phyloP scores from a whole-genome alignment of 371 early-diverging fungal species.

The Syncephalastrum racemosum region DNA sequence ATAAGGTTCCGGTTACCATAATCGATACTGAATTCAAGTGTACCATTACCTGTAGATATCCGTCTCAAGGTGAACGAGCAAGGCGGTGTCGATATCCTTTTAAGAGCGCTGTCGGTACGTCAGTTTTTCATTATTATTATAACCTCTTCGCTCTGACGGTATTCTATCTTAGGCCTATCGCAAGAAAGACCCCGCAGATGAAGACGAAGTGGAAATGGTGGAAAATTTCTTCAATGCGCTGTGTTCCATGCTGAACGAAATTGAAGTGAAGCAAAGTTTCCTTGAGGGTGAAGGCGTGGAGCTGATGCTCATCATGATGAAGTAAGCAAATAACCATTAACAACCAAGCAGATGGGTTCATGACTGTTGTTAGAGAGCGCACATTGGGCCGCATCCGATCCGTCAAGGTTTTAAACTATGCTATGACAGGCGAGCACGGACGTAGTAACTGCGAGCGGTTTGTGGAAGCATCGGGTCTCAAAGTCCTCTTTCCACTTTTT shows the following conservation, averaged over 20 bases:
- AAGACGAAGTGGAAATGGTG: slow-evolving; percentile 86
- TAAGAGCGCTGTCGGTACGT: slow-evolving; percentile 62
- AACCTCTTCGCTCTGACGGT: background rate
- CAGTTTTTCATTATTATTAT: background rate
- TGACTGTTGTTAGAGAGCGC: slow-evolving; percentile 57
- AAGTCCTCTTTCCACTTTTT: slow-evolving; percentile 77
- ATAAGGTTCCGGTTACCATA: background rate
- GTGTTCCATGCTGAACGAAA: slow-evolving; percentile 62
- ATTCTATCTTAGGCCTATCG: slow-evolving; percentile 48
- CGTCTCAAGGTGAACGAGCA: slow-evolving; percentile 61
- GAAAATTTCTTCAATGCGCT: slow-evolving; percentile 87
- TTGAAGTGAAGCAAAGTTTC: slow-evolving; percentile 69
- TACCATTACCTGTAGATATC: slow-evolving; percentile 42
- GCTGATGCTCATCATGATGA: slow-evolving; percentile 87
- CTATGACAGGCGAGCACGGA: slow-evolving; percentile 62
- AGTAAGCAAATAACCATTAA: slow-evolving; percentile 41
- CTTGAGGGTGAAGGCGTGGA: slow-evolving; percentile 87
- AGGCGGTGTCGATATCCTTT: slow-evolving; percentile 74
- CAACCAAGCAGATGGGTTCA: background rate
- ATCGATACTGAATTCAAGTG: background rate
- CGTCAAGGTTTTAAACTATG: slow-evolving; percentile 86
- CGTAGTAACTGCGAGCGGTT: slow-evolving; percentile 63
- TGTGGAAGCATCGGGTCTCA: slow-evolving; percentile 79
- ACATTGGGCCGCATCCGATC: slow-evolving; percentile 80
- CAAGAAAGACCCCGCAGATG: slow-evolving; percentile 77